Conservation (phyloP, 1,139 yeast species). For the Starmera stellimalicola region DNA sequence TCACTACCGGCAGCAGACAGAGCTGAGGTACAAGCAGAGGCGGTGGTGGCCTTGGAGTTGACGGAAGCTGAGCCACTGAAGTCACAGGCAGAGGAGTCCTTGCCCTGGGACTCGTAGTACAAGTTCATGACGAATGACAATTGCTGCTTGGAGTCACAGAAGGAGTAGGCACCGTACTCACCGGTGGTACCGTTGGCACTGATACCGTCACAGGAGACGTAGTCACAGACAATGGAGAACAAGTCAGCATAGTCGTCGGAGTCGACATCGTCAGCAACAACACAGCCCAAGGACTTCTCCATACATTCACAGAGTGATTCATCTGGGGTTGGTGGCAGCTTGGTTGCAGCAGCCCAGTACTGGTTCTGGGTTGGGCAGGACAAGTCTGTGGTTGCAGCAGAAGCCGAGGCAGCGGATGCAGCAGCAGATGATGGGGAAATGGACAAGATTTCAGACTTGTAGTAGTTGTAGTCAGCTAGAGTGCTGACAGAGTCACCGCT, state of each 20-base stretch:
- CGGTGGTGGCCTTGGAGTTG: constrained; percentile 40
- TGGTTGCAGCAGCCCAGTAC: constrained; percentile 52
- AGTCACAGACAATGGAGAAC: constrained; percentile 46
- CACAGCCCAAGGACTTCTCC: constrained; percentile 41
- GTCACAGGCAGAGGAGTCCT: constrained; percentile 44
- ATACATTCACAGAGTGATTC: constrained; percentile 53
- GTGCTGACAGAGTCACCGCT: constrained; percentile 43
- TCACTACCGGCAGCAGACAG: constrained; percentile 40
- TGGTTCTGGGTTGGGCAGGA: constrained; percentile 45
- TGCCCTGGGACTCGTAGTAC: constrained; percentile 47
- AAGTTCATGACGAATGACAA: constrained; percentile 54
- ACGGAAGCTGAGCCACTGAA: constrained; percentile 57
- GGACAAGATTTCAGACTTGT: constrained; percentile 41
- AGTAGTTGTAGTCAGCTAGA: constrained; percentile 50
- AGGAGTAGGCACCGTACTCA: constrained; percentile 55
- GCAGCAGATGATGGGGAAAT: constrained; percentile 52
- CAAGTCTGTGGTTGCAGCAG: constrained; percentile 35
- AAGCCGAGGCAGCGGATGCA: constrained; percentile 42
- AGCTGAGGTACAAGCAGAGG: constrained; percentile 32
- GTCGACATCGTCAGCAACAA: constrained; percentile 39
- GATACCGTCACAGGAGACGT: constrained; percentile 44
- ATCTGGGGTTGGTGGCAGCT: constrained; percentile 71
- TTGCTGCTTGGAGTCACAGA: constrained; percentile 54
- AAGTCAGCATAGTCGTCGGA: constrained; percentile 44
- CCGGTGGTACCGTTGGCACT: constrained; percentile 51